phyloP scores from a whole-genome alignment of 2,329 filamentous ascomycete genomes.

The Alternaria infectoria region DNA sequence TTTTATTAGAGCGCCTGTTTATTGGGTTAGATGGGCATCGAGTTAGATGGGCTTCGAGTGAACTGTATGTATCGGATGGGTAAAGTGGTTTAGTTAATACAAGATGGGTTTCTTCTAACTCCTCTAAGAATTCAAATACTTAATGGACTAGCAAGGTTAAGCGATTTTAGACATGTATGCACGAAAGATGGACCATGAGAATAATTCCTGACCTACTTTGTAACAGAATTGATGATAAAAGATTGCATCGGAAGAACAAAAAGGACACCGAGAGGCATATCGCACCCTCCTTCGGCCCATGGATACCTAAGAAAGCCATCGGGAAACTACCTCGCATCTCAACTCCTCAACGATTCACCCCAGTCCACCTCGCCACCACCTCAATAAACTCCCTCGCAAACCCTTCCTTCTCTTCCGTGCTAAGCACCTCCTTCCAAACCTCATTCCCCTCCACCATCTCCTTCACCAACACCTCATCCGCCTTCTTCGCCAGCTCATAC shows the following conservation, averaged over 20 bases:
- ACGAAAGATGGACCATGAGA: too few species aligned
- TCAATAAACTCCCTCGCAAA: not conserved
- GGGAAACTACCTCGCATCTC: too few species aligned
- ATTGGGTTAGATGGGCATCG: not conserved
- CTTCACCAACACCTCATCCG: not conserved
- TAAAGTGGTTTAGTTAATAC: not conserved
- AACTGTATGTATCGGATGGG: not conserved
- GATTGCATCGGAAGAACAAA: rapidly evolving
- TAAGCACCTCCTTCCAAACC: not conserved
- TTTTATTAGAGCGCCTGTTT: not conserved
- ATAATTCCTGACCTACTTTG: too few species aligned
- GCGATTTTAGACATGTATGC: too few species aligned
- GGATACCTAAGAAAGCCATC: too few species aligned
- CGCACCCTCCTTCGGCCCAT: too few species aligned
- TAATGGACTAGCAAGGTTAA: too few species aligned
- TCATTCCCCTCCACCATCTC: not conserved
- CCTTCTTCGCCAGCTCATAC: not conserved
- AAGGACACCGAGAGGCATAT: too few species aligned
- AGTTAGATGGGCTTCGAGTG: not conserved
- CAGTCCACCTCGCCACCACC: not conserved
- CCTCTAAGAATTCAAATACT: too few species aligned
- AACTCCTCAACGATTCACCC: not conserved
- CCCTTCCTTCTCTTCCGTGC: not conserved
- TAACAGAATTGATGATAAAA: not conserved
- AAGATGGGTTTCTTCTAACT: not conserved